These are phyloP conservation scores for Wilcoxina mikolae DNA, from an alignment of 495 filamentous ascomycete genomes.

Conservation along the genomic window DNA sequence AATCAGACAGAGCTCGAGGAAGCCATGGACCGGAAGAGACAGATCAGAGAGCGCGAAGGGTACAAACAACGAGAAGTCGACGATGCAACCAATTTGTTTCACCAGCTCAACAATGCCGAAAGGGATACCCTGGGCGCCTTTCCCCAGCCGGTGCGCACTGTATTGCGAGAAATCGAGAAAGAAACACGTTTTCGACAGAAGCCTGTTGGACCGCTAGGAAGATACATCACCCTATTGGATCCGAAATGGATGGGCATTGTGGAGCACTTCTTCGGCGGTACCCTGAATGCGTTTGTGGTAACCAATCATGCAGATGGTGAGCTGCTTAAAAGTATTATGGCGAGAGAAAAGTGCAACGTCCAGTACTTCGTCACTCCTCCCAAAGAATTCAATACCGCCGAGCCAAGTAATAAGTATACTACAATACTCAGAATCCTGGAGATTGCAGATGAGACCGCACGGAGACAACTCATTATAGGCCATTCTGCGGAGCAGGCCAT, in stretches of 20 bases:
- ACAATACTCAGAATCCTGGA: conserved; percentile 66
- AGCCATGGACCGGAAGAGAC: background rate
- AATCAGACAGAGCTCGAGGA: background rate
- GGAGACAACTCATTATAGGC: conserved; percentile 68
- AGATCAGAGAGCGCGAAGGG: background rate
- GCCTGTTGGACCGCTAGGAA: conserved; percentile 74
- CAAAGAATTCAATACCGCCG: conserved; percentile 46
- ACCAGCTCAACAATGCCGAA: background rate
- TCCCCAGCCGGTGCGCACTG: conserved; percentile 34
- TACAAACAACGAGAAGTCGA: background rate
- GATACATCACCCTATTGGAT: conserved; percentile 56
- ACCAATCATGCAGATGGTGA: conserved; percentile 48
- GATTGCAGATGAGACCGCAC: conserved; percentile 38
- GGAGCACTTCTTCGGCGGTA: conserved; percentile 53
- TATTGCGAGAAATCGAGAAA: conserved; percentile 50
- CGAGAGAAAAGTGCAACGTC: background rate
- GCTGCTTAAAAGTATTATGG: conserved; percentile 33
- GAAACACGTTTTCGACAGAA: conserved; percentile 51
- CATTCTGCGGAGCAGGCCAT: conserved; percentile 72
- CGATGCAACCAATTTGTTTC: background rate
- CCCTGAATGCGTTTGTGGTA: conserved; percentile 64
- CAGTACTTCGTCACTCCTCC: conserved; percentile 42
- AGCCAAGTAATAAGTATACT: conserved; percentile 56
- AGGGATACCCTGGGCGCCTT: background rate
- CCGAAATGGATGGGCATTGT: conserved; percentile 74